Conservation (phyloP, 1,139 yeast genomes). For the Spathaspora sp. region DNA sequence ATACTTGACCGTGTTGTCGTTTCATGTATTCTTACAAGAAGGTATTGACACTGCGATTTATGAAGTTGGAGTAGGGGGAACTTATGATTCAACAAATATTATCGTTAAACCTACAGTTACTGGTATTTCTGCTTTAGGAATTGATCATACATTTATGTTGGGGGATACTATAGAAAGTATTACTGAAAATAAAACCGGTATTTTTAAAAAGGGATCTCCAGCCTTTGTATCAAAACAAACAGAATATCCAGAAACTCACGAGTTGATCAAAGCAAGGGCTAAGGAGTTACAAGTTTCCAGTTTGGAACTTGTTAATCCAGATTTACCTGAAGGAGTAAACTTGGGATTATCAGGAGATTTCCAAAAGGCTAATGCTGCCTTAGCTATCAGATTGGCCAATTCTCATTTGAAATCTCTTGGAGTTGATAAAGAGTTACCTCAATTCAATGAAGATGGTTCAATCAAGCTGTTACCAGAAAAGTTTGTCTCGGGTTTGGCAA, state of each 20-base stretch:
- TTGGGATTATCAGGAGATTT: conserved; percentile 88
- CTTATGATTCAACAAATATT: conserved; percentile 90
- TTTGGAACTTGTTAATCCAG: conserved; percentile 49
- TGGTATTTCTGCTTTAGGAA: conserved; percentile 84
- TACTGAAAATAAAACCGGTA: conserved; percentile 96
- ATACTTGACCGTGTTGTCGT: conserved; percentile 82
- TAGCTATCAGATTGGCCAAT: conserved; percentile 75
- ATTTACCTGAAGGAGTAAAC: conserved; percentile 31
- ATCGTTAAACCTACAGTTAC: conserved; percentile 78
- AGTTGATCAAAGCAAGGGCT: conserved; percentile 62
- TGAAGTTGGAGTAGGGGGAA: conserved; percentile 99
- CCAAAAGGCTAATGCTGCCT: conserved; percentile 82
- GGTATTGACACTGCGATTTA: conserved; percentile 90
- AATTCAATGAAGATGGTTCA: conserved; percentile 18
- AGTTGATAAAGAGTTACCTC: conserved; percentile 25
- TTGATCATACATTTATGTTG: conserved; percentile 87
- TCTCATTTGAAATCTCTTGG: conserved; percentile 59
- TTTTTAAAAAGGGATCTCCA: conserved; percentile 66
- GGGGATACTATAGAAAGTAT: conserved; percentile 88
- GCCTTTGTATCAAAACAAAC: conserved; percentile 68
- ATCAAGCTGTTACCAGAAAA: conserved; percentile 49
- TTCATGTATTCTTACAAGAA: conserved; percentile 85
- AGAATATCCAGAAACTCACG: conserved; percentile 50
- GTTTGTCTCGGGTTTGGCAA: conserved; percentile 63
- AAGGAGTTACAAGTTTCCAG: conserved; percentile 53